Evolutionary conservation across 805 yeast species (phyloP), one percentile per base, ranked within the genome.

Genomic region (Suhomyces vadensis): DNA sequence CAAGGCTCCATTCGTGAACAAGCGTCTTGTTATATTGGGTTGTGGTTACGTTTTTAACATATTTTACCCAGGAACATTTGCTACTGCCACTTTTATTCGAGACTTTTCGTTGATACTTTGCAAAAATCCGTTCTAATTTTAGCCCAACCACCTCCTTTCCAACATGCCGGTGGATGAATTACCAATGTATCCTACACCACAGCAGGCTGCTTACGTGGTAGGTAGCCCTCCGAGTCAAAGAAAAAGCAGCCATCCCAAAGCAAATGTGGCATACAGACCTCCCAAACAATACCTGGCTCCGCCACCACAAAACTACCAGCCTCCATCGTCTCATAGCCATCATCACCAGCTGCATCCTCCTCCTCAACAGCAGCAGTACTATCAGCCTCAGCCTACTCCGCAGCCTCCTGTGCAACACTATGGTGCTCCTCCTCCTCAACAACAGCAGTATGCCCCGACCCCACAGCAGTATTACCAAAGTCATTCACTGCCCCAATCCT

Each of bases 101-200:
- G n/a, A n/a, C n/a, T n/a, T n/a, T n/a, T n/a, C n/a, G n/a, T n/a
- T n/a, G n/a, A n/a, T n/a, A n/a, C n/a, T n/a, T n/a, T n/a, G n/a
- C n/a, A n/a, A n/a, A n/a, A n/a, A n/a, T n/a, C n/a, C n/a, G n/a
- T n/a, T n/a, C 31, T 13, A 9, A 23, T 9, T 6, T 9, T 9
- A 23, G 10, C 31, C 31, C 6, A 16, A 9, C 2, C 44, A 21
- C 11, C 16, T 13, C 31, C 31, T 19, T 19, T 19, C 14, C 8
- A n/a, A n/a, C 16, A 60, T 60, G 61, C 56, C 60, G 3, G 54
- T 55, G 36, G 63, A 72, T 59, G 76, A 72, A 27, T 58, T 72
- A 51, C 77, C 77, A 17, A 54, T 62, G 55, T 70, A 69, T 52
- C 77, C 76, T 5, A 72, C 77, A 20, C 77, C 77, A 2, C 71